These are phyloP conservation scores for Ensete ventricosum DNA, from an alignment of 176 grass and related monocot species.

Conservation along the genomic window DNA sequence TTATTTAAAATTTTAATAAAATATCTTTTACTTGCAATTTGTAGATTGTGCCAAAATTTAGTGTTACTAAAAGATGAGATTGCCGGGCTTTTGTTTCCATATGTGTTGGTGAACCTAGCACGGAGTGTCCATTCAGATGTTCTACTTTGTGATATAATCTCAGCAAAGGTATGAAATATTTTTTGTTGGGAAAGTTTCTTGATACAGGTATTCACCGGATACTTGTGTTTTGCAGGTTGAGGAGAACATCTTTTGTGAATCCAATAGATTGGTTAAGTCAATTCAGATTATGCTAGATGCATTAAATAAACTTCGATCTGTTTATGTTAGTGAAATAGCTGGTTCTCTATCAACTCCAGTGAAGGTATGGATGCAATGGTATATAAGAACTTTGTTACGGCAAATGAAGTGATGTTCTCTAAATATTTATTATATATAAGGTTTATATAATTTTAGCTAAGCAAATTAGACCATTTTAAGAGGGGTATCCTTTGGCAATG, in stretches of 20 bases:
- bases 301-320: slow-evolving; percentile 67
- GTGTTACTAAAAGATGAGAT: slow-evolving; percentile 64
- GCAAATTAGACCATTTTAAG: background rate
- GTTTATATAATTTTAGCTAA: background rate
- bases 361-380: slow-evolving; percentile 42
- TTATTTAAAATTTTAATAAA: background rate
- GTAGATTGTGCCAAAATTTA: slow-evolving; percentile 81
- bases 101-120: slow-evolving; percentile 61
- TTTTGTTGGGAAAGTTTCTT: slow-evolving; percentile 13
- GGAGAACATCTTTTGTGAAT: slow-evolving; percentile 70
- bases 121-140: slow-evolving; percentile 43
- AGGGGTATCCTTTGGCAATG: background rate
- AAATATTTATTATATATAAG: background rate
- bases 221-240: slow-evolving; percentile 48
- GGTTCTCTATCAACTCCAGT: slow-evolving; percentile 34
- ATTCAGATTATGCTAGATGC: slow-evolving; percentile 74
- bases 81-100: slow-evolving; percentile 78
- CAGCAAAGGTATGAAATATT: slow-evolving; percentile 44
- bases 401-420: background rate
- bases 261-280: slow-evolving; percentile 69
- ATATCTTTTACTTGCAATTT: slow-evolving; percentile 16
- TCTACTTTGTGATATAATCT: slow-evolving; percentile 55
- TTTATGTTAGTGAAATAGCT: slow-evolving; percentile 58
- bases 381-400: background rate
- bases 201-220: slow-evolving; percentile 12